Evolutionary conservation across 164 flowering plant genomes (phyloP).

Genomic region (Malania oleifera): DNA sequence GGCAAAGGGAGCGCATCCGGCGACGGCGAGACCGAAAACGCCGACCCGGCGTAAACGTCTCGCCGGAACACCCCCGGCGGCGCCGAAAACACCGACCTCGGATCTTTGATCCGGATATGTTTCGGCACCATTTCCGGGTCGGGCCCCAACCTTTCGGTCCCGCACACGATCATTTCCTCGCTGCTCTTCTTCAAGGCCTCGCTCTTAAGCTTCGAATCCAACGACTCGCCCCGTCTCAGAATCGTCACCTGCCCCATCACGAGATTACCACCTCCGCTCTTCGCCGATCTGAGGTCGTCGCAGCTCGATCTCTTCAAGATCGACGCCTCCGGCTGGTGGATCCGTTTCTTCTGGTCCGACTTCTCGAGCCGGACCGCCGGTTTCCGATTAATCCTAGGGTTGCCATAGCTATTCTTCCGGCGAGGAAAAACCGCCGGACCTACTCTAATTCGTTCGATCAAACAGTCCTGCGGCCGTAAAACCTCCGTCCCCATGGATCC

Average conservation of each 20-base stretch:
- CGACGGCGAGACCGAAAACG: constrained; percentile 33
- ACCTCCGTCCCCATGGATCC: constrained; percentile 44
- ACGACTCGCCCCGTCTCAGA: constrained; percentile 42
- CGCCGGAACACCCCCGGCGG: background rate
- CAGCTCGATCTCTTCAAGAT: constrained; percentile 23
- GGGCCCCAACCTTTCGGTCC: constrained; percentile 23
- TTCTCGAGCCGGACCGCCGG: constrained; percentile 16
- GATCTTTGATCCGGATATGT: constrained; percentile 21
- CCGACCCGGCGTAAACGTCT: constrained; percentile 44
- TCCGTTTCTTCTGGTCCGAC: constrained; percentile 14
- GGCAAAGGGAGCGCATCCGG: constrained; percentile 45
- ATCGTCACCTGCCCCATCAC: constrained; percentile 36
- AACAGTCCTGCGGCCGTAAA: constrained; percentile 36
- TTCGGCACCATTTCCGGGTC: constrained; percentile 27
- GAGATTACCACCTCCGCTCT: background rate
- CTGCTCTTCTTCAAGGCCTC: constrained; percentile 2
- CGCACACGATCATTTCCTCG: constrained; percentile 10
- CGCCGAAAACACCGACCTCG: constrained; percentile 11
- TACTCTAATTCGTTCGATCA: constrained; percentile 20
- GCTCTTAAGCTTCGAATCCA: constrained; percentile 30
- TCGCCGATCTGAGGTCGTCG: constrained; percentile 17
- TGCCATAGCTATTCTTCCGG: constrained; percentile 15
- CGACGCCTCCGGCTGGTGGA: constrained; percentile 18
- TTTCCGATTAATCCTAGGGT: constrained; percentile 17
- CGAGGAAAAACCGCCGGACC: constrained; percentile 24